Percentiles rank a stretch among this genome's conserved stretches.
phyloP scores from a whole-genome alignment of 2,329 filamentous ascomycete genomes.

The Neocatenulostroma microsporum region DNA sequence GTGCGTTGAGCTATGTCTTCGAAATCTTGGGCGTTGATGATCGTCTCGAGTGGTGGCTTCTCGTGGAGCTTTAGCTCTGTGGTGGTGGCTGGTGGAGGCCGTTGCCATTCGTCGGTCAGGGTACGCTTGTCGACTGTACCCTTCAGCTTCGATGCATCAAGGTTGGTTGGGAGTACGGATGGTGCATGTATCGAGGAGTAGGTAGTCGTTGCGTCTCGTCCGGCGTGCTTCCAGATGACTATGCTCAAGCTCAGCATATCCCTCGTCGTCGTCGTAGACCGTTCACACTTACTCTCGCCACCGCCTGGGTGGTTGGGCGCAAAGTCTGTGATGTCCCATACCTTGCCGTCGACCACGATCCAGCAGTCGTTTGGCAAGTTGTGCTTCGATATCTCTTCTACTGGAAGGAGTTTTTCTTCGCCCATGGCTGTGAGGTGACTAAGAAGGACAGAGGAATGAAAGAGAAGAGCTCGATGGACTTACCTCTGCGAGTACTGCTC shows the following conservation, averaged over 20 bases:
- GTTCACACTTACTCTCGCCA: conserved; percentile 37
- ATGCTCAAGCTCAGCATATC: background rate
- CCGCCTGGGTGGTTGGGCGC: conserved; percentile 55
- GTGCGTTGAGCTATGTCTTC: conserved; percentile 34
- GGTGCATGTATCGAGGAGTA: conserved; percentile 48
- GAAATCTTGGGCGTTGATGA: conserved; percentile 43
- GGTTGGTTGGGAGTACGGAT: conserved; percentile 34
- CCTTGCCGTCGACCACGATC: conserved; percentile 59
- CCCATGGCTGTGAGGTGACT: conserved; percentile 8
- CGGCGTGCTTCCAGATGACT: conserved; percentile 46
- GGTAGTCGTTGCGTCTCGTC: conserved; percentile 46
- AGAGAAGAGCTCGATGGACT: background rate
- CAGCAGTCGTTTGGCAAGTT: conserved; percentile 39
- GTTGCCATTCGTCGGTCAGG: conserved; percentile 22
- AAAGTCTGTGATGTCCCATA: conserved; percentile 64
- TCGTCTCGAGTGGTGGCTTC: conserved; percentile 40
- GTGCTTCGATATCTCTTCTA: conserved; percentile 25
- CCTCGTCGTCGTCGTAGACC: background rate
- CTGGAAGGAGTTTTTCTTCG: conserved; percentile 13
- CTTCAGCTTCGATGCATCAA: conserved; percentile 37
- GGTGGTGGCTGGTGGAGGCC: conserved; percentile 25
- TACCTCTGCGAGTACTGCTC: no score
- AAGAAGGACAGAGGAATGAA: background rate
- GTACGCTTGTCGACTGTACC: conserved; percentile 26
- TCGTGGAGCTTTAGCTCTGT: conserved; percentile 25